Conservation (phyloP, 2,329 filamentous ascomycete species). For the Colletotrichum australisinense region DNA sequence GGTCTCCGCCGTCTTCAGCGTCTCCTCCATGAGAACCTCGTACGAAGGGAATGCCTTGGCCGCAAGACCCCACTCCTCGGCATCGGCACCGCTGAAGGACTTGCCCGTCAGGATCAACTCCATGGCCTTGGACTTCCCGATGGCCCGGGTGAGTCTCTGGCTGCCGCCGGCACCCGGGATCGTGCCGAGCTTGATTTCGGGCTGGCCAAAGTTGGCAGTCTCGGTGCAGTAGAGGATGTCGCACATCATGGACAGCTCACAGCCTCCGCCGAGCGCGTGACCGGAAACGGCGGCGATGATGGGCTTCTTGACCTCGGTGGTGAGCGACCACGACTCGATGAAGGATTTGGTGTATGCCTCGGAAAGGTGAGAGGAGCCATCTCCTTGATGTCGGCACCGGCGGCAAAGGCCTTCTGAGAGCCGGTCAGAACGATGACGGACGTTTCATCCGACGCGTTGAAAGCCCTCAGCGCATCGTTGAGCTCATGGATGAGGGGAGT, state of each 20-base stretch:
- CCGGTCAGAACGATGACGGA: constrained; percentile 88
- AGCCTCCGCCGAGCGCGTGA: constrained; percentile 93
- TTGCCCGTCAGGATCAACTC: constrained; percentile 89
- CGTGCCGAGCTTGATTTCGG: constrained; percentile 94
- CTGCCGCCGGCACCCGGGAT: constrained; percentile 93
- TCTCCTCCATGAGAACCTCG: constrained; percentile 84
- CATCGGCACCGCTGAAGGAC: constrained; percentile 85
- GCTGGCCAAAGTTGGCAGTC: constrained; percentile 91
- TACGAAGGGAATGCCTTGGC: constrained; percentile 83
- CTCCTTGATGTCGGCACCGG: constrained; percentile 98
- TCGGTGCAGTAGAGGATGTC: constrained; percentile 93
- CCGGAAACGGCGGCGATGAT: constrained; percentile 95
- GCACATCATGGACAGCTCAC: constrained; percentile 97
- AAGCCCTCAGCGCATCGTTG: constrained; percentile 78
- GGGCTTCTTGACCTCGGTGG: constrained; percentile 88
- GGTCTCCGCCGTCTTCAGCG: constrained; percentile 85
- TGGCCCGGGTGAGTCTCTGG: constrained; percentile 85
- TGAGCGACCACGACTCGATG: constrained; percentile 93
- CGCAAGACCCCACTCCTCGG: constrained; percentile 90
- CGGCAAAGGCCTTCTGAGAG: constrained; percentile 90
- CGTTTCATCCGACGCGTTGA: constrained; percentile 77
- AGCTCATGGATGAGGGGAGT: constrained; percentile 92
- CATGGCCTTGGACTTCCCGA: constrained; percentile 90
- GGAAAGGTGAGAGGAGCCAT: constrained; percentile 94
- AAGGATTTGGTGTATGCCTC: constrained; percentile 90